Base-by-base conservation (phyloP, 2,329 filamentous ascomycete species). In the Alternaria dauci region DNA sequence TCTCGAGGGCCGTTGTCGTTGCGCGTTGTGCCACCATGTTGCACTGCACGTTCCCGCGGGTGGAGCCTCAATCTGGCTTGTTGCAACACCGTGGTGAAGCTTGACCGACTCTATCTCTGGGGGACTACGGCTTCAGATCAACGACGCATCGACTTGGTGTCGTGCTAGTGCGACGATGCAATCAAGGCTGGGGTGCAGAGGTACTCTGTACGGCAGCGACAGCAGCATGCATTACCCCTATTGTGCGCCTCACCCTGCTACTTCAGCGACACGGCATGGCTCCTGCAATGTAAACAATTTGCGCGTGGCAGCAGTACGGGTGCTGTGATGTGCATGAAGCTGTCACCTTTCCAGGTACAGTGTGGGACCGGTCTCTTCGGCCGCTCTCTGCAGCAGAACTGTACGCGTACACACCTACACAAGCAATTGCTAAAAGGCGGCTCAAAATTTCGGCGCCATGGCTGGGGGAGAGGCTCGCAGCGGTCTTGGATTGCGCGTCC, bases 401-500 rank as follows among this genome's bases (percentile, higher is more conserved):
- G 58, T 57, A 61, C 58, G 58, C 58, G 58, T 57, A 59, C 52
- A 32, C 53, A 36, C 28, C 30, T 41, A 38, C 38, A 30, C 50
- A 25, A 44, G 34, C 55, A 55, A 32, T 16, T 43, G 36, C 43
- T 23, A 32, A 28, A 39, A 20, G 28, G 56, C 56, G 56, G 56
- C 56, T 59, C 44, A 34, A 50, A 59, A 59, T 59, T 58, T 59
- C 51, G 51, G 51, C 38, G 55, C 48, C 39, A 63, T 41, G 25
- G 41, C 42, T 20, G 50, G 50, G n/a, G 26, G 41, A n/a, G 39
- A n/a, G 39, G 8, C 34, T 38, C n/a, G 46, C 25, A 14, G 46
- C 20, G 38, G 18, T 20, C 16, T n/a, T 23, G 32, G 72, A 67
- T 77, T 77, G 73, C 75, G 73, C 71, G 75, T 75, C 67, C 71